Conservation (phyloP, 1,284 basidiomycete genomes). For the Porodaedalea pini region DNA sequence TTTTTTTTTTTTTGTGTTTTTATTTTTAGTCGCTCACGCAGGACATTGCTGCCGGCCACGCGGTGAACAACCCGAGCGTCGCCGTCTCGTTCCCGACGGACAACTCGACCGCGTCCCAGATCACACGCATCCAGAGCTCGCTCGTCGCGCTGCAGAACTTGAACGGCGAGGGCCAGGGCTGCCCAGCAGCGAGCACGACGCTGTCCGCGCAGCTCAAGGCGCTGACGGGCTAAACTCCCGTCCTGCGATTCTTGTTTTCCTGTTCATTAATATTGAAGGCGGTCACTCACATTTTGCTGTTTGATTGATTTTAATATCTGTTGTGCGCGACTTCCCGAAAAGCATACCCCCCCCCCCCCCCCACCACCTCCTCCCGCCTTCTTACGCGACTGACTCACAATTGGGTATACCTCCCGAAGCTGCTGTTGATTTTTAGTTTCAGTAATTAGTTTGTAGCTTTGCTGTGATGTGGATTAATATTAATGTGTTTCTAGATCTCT, state of each 20-base stretch:
- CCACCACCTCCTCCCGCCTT: too few relatives aligned
- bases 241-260: neutral
- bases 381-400: too few relatives aligned
- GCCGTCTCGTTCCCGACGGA: constrained; percentile 27
- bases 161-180: constrained; percentile 37
- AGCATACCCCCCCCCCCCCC: neutral
- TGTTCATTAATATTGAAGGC: neutral
- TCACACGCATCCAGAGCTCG: constrained; percentile 24
- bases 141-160: constrained; percentile 38
- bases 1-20: neutral
- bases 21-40: constrained; percentile 20
- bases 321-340: neutral
- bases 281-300: neutral
- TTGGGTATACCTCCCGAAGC: too few relatives aligned
- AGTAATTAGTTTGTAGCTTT: too few relatives aligned
- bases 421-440: too few relatives aligned
- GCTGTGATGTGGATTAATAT: too few relatives aligned
- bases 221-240: constrained; percentile 23
- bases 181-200: constrained; percentile 38
- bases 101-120: constrained; percentile 20
- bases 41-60: constrained; percentile 28
- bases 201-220: constrained; percentile 34
- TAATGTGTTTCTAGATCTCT: too few relatives aligned
- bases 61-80: constrained; percentile 30
- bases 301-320: neutral